phyloP scores from a whole-genome alignment of 2,329 filamentous ascomycete species.

The Thielaviopsis ethacetica region DNA sequence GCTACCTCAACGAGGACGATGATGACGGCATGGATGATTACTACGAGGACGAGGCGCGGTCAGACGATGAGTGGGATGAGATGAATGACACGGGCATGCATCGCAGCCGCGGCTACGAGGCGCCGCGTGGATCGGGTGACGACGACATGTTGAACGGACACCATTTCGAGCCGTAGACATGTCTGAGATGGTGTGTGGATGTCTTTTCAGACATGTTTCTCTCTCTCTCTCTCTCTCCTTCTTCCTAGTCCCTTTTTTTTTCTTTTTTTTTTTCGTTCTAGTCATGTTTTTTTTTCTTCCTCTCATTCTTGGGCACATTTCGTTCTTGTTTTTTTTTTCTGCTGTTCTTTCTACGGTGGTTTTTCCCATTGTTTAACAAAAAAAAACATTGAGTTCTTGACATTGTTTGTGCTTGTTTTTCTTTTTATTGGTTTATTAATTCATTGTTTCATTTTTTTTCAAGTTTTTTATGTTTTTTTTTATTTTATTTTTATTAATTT shows the following conservation, averaged over 20 bases:
- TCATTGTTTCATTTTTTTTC: background rate
- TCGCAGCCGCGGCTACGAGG: conserved; percentile 46
- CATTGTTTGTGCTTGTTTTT: background rate
- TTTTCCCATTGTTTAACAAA: background rate
- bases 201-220: background rate
- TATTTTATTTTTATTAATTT: background rate
- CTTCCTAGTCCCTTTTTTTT: background rate
- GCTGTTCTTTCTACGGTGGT: background rate
- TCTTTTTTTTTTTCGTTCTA: background rate
- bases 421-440: background rate
- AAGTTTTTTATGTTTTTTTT: background rate
- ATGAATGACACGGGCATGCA: conserved; percentile 35
- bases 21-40: no score
- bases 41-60: conserved; percentile 25
- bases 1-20: conserved; percentile 27
- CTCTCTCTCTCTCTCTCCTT: conserved; percentile 1
- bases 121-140: conserved; percentile 41
- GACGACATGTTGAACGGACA: conserved; percentile 46
- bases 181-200: background rate
- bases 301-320: background rate
- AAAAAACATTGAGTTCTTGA: background rate
- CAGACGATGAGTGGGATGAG: conserved; percentile 43
- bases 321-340: background rate
- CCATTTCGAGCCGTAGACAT: conserved; percentile 43
- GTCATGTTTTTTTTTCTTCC: background rate